Evolutionary conservation across 257 asterid genomes (phyloP).

Genomic region (Pogostemon cablin): DNA sequence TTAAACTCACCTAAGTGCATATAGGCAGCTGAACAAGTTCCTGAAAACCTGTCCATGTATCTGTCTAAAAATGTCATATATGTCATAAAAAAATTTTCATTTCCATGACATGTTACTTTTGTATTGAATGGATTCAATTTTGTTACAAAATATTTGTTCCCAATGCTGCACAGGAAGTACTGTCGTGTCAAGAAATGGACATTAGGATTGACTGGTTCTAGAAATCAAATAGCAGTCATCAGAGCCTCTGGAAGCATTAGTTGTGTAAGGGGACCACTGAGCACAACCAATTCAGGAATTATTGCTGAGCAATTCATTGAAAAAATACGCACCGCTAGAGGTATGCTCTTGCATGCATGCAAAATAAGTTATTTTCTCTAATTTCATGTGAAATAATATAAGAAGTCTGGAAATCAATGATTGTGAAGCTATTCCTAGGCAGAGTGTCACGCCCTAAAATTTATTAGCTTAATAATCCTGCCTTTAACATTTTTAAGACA

Average conservation of each 20-base stretch:
- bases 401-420: conserved; percentile 5
- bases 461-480: no score
- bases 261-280: conserved; percentile 68
- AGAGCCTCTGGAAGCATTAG: conserved; percentile 98
- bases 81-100: not conserved
- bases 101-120: conserved; percentile 6
- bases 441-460: not conserved
- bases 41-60: conserved; percentile 19
- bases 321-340: conserved; percentile 80
- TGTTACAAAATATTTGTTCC: conserved; percentile 16
- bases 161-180: conserved; percentile 62
- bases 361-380: conserved; percentile 1
- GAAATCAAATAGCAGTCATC: conserved; percentile 78
- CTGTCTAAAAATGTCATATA: conserved; percentile 10
- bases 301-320: conserved; percentile 86
- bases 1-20: conserved; percentile 23
- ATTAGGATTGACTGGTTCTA: conserved; percentile 74
- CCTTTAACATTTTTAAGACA: no score
- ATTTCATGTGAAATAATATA: conserved; percentile 8
- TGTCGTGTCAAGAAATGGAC: conserved; percentile 82
- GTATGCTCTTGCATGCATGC: conserved; percentile 39
- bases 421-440: conserved; percentile 8
- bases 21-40: conserved; percentile 18
- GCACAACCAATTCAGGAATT: conserved; percentile 75
- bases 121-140: conserved; percentile 17